These are phyloP conservation scores for Plenodomus tracheiphilus DNA, from an alignment of 2,329 filamentous ascomycete genomes.

Conservation along the genomic window DNA sequence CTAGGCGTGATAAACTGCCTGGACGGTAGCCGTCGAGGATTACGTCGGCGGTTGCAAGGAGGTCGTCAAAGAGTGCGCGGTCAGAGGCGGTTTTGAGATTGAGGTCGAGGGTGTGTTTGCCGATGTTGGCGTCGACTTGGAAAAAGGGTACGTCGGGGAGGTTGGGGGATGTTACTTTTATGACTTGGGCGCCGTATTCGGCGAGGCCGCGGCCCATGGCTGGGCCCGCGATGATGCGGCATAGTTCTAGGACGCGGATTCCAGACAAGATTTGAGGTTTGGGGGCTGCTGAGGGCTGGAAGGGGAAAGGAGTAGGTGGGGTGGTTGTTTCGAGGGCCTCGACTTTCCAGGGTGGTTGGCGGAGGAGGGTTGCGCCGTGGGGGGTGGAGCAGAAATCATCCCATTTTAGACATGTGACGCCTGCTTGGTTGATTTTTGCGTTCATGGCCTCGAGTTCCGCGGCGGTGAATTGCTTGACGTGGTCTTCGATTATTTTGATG, in stretches of 20 bases:
- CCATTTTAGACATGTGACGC: constrained; percentile 47
- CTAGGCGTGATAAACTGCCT: constrained; percentile 64
- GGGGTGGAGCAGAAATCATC: constrained; percentile 45
- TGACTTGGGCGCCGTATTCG: constrained; percentile 75
- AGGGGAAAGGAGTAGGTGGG: constrained; percentile 52
- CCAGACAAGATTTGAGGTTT: constrained; percentile 55
- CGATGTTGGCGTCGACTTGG: constrained; percentile 72
- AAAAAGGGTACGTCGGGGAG: constrained; percentile 74
- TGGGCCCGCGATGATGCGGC: constrained; percentile 76
- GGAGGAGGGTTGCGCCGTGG: constrained; percentile 47
- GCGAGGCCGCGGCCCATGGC: constrained; percentile 70
- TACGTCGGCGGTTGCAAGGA: constrained; percentile 66
- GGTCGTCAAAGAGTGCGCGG: constrained; percentile 58
- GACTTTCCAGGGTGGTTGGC: constrained; percentile 53
- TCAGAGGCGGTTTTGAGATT: constrained; percentile 63
- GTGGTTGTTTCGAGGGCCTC: constrained; percentile 56
- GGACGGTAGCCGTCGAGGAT: constrained; percentile 72
- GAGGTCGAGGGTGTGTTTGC: constrained; percentile 68
- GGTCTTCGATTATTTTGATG: constrained; percentile 47
- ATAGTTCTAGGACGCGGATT: constrained; percentile 74
- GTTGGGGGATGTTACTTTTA: constrained; percentile 70
- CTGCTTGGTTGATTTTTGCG: constrained; percentile 46
- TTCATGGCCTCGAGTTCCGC: constrained; percentile 50
- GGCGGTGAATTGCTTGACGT: constrained; percentile 45
- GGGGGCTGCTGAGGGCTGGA: constrained; percentile 44